These are phyloP conservation scores for Colletotrichum sp. DNA, from an alignment of 2,329 filamentous ascomycete genomes.

Conservation along the genomic window DNA sequence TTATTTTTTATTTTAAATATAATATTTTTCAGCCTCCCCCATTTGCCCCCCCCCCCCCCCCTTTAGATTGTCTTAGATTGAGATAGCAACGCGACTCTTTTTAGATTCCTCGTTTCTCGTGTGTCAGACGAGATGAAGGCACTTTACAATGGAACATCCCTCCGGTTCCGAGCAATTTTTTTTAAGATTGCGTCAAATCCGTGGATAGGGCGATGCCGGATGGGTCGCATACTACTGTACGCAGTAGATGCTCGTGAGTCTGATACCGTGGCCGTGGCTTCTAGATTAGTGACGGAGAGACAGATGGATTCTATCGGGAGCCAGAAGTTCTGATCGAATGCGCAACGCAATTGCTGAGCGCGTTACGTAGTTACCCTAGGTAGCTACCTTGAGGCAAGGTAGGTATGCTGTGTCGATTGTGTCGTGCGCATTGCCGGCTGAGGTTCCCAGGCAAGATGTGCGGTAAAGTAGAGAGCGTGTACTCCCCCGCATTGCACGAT, in stretches of 20 bases:
- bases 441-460: neutral
- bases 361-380: neutral
- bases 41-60: no score
- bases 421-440: neutral
- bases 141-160: neutral
- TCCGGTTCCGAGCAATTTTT: neutral
- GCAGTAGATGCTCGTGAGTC: neutral
- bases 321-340: neutral
- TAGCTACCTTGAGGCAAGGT: no score
- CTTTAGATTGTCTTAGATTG: constrained; percentile 1
- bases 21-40: no score
- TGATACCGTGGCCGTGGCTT: neutral
- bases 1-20: no score
- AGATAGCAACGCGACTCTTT: neutral
- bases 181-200: neutral
- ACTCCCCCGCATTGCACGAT: neutral
- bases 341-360: neutral
- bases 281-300: neutral
- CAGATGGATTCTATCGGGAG: neutral
- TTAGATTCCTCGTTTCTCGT: constrained; percentile 5
- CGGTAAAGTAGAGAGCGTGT: neutral
- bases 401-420: neutral
- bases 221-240: neutral
- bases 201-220: neutral
- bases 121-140: constrained; percentile 10